Evolutionary conservation across 2,329 filamentous ascomycete genomes (phyloP).

Genomic region (Lecanosticta acicola): DNA sequence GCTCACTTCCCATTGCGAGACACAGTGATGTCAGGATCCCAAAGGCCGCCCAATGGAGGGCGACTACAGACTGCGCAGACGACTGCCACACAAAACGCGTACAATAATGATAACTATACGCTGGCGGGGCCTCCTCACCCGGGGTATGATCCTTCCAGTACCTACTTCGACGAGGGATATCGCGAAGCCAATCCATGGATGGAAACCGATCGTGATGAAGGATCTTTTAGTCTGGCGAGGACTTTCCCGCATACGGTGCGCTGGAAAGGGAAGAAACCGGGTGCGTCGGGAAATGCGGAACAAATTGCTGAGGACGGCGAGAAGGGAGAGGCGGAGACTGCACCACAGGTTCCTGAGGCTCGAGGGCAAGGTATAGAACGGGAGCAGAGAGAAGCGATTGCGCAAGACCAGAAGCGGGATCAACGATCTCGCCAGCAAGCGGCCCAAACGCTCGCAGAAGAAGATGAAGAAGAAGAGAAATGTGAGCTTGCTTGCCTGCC

Average conservation of each 20-base stretch:
- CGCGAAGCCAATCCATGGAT: slow-evolving; percentile 24
- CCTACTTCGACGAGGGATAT: slow-evolving; percentile 25
- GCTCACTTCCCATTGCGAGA: slow-evolving; percentile 4
- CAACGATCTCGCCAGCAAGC: not conserved
- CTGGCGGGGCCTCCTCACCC: slow-evolving; percentile 12
- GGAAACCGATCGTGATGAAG: slow-evolving; percentile 17
- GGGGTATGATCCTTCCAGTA: slow-evolving; percentile 21
- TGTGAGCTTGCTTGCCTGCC: too few relatives aligned
- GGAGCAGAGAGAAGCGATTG: not conserved
- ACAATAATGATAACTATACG: slow-evolving; percentile 11
- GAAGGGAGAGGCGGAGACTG: slow-evolving; percentile 22
- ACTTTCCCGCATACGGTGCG: slow-evolving; percentile 26
- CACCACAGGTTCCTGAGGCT: slow-evolving; percentile 19
- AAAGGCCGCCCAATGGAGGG: not conserved
- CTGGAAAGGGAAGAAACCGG: slow-evolving; percentile 13
- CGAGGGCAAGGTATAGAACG: slow-evolving; percentile 4
- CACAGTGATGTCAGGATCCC: slow-evolving; percentile 7
- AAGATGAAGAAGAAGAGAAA: slow-evolving; percentile 1
- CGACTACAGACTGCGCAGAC: slow-evolving; percentile 3
- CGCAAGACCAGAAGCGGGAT: not conserved
- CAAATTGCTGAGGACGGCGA: slow-evolving; percentile 12
- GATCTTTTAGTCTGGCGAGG: slow-evolving; percentile 22
- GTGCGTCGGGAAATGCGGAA: not conserved
- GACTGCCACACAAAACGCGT: not conserved
- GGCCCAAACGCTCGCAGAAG: too few relatives aligned